A percentile compares a stretch with the other conserved stretches of the same genome.
Evolutionary conservation across 202 grass and related monocot genomes (phyloP).

Genomic region (Alloteropsis angusta): DNA sequence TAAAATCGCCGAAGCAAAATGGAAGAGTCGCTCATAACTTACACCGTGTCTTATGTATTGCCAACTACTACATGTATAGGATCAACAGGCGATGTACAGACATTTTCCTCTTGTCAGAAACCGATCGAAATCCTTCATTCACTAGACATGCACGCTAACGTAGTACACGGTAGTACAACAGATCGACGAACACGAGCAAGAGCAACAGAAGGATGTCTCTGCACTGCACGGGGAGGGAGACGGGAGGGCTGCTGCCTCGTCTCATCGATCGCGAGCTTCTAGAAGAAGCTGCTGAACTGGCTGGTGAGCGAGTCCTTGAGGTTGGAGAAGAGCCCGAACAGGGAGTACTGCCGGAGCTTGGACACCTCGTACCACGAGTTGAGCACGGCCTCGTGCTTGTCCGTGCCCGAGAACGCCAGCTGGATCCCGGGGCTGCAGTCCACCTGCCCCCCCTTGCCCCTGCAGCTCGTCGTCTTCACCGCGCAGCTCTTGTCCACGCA

Average conservation of each 20-base stretch:
- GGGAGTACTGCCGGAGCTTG: conserved; percentile 81
- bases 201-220: not conserved
- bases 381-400: conserved; percentile 70
- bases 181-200: not conserved
- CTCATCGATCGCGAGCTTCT: not conserved
- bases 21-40: not conserved
- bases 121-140: not conserved
- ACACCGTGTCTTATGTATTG: not conserved
- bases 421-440: conserved; percentile 78
- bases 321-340: conserved; percentile 64
- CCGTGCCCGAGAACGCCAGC: conserved; percentile 82
- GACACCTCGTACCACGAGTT: conserved; percentile 97
- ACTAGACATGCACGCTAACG: not conserved
- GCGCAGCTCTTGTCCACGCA: conserved; percentile 62
- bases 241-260: too few relatives aligned
- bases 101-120: too few relatives aligned
- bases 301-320: conserved; percentile 60
- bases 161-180: not conserved
- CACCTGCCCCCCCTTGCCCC: conserved; percentile 38
- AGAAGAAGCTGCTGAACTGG: conserved; percentile 53
- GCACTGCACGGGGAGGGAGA: not conserved
- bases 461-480: conserved; percentile 45
- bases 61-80: not conserved
- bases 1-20: not conserved
- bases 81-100: not conserved